Conservation (phyloP, 179 eudicot genomes). For the Drosera spatulata region DNA sequence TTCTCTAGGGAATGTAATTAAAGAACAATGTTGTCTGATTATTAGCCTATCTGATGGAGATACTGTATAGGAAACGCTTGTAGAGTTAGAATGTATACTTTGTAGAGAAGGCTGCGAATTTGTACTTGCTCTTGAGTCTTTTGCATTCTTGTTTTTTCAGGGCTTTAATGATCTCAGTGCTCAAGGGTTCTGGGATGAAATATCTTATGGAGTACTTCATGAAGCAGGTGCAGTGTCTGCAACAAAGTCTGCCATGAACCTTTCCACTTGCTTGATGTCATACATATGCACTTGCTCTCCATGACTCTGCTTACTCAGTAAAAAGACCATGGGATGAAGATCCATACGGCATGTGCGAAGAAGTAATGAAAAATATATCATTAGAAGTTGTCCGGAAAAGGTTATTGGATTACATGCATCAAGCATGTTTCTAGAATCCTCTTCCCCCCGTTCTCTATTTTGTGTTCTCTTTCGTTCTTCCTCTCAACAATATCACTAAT, state of each 20-base stretch:
- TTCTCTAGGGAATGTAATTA: too few species aligned
- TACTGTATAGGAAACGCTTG: too few species aligned
- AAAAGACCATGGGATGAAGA: conserved; percentile 98
- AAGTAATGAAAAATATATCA: conserved; percentile 90
- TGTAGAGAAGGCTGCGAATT: too few species aligned
- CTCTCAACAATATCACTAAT: too few species aligned
- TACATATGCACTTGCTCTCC: too few species aligned
- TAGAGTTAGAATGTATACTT: too few species aligned
- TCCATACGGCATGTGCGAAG: conserved; percentile 76
- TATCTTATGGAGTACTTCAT: conserved; percentile 29
- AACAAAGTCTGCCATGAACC: not conserved
- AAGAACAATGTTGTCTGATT: too few species aligned
- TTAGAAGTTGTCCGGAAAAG: conserved; percentile 87
- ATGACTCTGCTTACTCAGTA: not conserved
- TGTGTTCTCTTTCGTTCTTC: not conserved
- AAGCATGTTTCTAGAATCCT: too few species aligned
- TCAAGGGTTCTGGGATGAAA: conserved; percentile 78
- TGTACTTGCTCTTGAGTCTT: too few species aligned
- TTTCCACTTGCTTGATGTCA: not conserved
- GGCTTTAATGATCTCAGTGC: conserved; percentile 85
- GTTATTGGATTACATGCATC: conserved; percentile 11
- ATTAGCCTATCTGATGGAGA: too few species aligned
- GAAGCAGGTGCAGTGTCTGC: conserved; percentile 55
- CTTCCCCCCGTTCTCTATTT: not conserved
- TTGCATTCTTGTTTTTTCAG: conserved; percentile 14